phyloP scores from a whole-genome alignment of 352 stramenopile species.

The Pythium plurisporium region DNA sequence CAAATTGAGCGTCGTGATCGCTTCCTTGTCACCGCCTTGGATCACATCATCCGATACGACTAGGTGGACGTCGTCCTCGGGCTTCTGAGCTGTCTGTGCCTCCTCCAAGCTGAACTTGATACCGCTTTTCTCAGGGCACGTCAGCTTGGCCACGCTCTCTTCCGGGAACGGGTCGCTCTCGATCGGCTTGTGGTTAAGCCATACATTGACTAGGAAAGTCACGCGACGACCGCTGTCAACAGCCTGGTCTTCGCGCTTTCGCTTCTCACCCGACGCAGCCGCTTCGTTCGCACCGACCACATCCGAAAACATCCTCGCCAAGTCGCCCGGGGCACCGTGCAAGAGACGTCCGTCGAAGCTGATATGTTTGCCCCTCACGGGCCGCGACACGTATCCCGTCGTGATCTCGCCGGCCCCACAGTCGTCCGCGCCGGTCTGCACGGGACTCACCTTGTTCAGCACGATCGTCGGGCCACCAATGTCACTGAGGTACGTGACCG shows the following conservation, averaged over 20 bases:
- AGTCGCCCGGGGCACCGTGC: conserved; percentile 52
- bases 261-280: conserved; percentile 10
- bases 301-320: conserved; percentile 26
- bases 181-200: conserved; percentile 56
- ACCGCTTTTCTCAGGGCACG: conserved; percentile 3
- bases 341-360: conserved; percentile 65
- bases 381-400: conserved; percentile 29
- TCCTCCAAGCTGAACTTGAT: conserved; percentile 22
- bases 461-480: conserved; percentile 47
- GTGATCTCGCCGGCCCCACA: conserved; percentile 31
- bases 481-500: conserved; percentile 64
- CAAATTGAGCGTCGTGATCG: conserved; percentile 24
- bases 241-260: conserved; percentile 5
- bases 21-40: conserved; percentile 15
- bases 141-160: conserved; percentile 19
- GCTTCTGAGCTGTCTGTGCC: conserved; percentile 13
- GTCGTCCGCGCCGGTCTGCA: conserved; percentile 31
- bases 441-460: conserved; percentile 34
- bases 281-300: conserved; percentile 11
- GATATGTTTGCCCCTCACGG: conserved; percentile 57
- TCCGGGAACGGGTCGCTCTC: conserved; percentile 32
- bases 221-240: conserved; percentile 40
- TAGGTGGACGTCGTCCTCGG: conserved; percentile 10
- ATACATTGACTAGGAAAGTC: conserved; percentile 65
- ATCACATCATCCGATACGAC: conserved; percentile 12